Conservation (phyloP, 1,139 yeast genomes). For the Magnusiomyces suaveolens region DNA sequence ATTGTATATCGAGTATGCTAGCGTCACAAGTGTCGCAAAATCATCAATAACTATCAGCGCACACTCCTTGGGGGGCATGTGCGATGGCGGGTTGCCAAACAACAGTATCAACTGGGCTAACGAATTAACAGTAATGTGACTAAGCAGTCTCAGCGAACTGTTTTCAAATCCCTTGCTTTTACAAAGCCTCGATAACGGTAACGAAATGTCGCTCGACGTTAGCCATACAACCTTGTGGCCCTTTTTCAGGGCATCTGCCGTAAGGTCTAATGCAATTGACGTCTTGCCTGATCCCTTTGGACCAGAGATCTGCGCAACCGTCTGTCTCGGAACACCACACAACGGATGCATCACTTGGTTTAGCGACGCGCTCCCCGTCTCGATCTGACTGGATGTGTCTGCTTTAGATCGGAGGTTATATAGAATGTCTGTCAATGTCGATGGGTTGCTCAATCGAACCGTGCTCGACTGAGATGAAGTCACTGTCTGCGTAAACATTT, state of each 20-base stretch:
- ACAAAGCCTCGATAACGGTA: background rate
- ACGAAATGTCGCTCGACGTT: background rate
- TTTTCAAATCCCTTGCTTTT: background rate
- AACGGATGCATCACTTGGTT: background rate
- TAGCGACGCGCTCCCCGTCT: background rate
- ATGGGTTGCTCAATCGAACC: background rate
- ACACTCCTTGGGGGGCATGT: background rate
- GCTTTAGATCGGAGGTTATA: background rate
- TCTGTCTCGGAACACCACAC: background rate
- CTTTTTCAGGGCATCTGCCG: background rate
- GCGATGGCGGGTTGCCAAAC: background rate
- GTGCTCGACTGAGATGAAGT: background rate
- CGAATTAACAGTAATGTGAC: background rate
- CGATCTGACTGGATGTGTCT: background rate
- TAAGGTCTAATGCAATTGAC: background rate
- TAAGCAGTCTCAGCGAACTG: background rate
- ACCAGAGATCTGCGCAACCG: background rate
- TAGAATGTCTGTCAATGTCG: background rate
- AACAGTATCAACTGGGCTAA: background rate
- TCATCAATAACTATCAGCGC: constrained; percentile 2
- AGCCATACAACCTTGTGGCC: constrained; percentile 3
- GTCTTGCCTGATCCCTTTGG: background rate
- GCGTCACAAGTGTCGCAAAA: background rate
- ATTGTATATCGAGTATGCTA: background rate
- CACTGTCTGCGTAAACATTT: background rate